Base-by-base conservation (phyloP, 2,329 filamentous ascomycete genomes). In the Ophiosphaerella korrae region DNA sequence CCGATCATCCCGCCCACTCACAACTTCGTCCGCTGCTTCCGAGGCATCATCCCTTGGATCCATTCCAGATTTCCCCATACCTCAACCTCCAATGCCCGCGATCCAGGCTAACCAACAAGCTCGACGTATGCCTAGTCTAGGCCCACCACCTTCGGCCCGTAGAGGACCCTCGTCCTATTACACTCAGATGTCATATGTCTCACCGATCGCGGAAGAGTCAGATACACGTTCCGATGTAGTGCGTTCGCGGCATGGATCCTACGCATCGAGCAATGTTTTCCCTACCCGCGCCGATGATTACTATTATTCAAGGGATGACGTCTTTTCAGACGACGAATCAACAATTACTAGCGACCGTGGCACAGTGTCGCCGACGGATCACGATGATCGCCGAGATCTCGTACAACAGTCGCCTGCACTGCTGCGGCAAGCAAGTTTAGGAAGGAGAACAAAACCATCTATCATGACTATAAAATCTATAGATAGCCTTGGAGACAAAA, bases 161-260 rank as follows among this genome's bases (percentile, higher is more conserved):
- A 67, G 75, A 68, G 78, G 78, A 5, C 78, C 78, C 7, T 73
- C 75, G 5, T 77, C 75, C 0, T 80, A 80, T 58, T 81, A 81
- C 52, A 76, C 77, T 2, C 76, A 78, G 52, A 66, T 74, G 45
- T 77, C 75, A 0, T 76, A 76, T 23, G 78, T 81, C 23, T 75
- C 78, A 29, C 78, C 78, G 2, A 81, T 81, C 42, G 73, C 68
- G 3, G 78, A 81, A 63, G 78, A 81, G 55, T 71, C 75, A 5
- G 77, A 80, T 47, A 73, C 71, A 31, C 67, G 79, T 44, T 74
- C 75, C 3, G 72, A 78, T 43, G 74, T 68, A n/a, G 67, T 73
- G 29, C 66, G 66, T 36, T 76, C 74, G 11, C 70, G 70, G 31
- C 71, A 71, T 45, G 73, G 71, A 11, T 80, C 78, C 1, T 79